Base-by-base conservation (phyloP, 1,284 basidiomycete genomes). In the Neolentinus lepideus region DNA sequence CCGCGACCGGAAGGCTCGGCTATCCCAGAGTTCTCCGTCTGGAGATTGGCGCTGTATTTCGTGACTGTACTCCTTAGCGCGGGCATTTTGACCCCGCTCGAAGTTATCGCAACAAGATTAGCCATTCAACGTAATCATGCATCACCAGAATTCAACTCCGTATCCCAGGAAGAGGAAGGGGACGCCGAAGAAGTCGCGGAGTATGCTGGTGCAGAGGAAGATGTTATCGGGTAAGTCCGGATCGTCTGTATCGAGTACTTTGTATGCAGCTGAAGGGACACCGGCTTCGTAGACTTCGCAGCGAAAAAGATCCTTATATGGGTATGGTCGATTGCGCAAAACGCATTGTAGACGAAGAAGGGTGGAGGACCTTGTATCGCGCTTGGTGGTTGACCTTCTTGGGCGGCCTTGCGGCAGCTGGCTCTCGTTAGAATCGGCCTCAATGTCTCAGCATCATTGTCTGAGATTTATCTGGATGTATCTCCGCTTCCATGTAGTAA, bases 361-460 rank as follows among this genome's bases (percentile, higher is more conserved):
- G 92, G 0, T 81, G 80, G 74, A 69, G 70, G 59, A 80, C 89
- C 3, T 70, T 95, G 58, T 94, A 90, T 67, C 82, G 92, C 47
- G 92, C 88, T 3, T 94, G 91, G 90, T 94, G 90, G 89, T 71
- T 92, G 60, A 93, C 92, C 1, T 73, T 89, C 65, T 63, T 92
- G 46, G 84, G 82, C 35, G 83, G 83, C 31, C 67, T 89, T 47
- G 69, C 69, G 33, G 84, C 81, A 57, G 81, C 83, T 29, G 78
- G 87, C 60, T 77, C 76, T 59, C 55, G 24, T 31, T 58, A 10
- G 59, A 6, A 6, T n/a, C 38, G 4, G 16, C 16, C 4, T n/a
- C 19, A 9, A 4, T 4, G n/a, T 16, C n/a, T n/a, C 12, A 16
- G 6, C 16, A 43, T 43, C 19, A 4, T 43, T 21, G 16, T 43